phyloP scores from a whole-genome alignment of 2,329 filamentous ascomycete species.

The Alternaria postmessia region DNA sequence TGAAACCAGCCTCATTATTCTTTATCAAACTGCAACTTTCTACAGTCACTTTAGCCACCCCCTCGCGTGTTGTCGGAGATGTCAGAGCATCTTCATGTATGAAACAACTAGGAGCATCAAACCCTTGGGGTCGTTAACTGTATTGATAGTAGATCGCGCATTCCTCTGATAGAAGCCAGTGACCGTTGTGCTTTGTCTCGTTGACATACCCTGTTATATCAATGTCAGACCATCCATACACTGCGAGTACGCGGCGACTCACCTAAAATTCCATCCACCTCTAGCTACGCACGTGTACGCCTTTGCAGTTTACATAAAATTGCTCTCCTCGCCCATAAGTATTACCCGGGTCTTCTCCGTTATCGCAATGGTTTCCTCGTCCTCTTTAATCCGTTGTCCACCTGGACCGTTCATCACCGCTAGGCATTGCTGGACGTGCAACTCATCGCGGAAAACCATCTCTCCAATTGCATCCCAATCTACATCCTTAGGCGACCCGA shows the following conservation, averaged over 20 bases:
- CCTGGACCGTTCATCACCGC: conserved; percentile 24
- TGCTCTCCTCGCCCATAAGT: conserved; percentile 18
- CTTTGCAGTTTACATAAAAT: neutral
- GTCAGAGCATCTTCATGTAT: neutral
- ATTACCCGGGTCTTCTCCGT: conserved; percentile 21
- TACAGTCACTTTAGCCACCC: neutral
- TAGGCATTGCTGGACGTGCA: conserved; percentile 34
- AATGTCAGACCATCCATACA: neutral
- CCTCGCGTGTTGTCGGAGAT: neutral
- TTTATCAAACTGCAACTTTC: neutral
- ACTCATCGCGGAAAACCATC: conserved; percentile 32
- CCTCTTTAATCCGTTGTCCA: conserved; percentile 28
- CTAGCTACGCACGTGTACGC: neutral
- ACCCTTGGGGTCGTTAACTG: neutral
- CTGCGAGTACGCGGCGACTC: neutral
- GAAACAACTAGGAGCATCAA: neutral
- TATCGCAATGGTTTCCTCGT: conserved; percentile 31
- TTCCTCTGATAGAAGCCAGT: conserved; percentile 25
- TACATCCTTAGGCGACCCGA: conserved; percentile 26
- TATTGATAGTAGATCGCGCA: neutral
- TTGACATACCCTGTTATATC: neutral
- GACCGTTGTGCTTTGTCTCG: neutral
- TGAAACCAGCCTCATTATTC: neutral
- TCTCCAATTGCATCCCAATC: conserved; percentile 32
- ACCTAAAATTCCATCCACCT: neutral